Percentiles rank a stretch among this genome's conserved stretches.
These are phyloP conservation scores for Porphyrellus sp. DNA, from an alignment of 1,284 basidiomycete species.

Conservation along the genomic window DNA sequence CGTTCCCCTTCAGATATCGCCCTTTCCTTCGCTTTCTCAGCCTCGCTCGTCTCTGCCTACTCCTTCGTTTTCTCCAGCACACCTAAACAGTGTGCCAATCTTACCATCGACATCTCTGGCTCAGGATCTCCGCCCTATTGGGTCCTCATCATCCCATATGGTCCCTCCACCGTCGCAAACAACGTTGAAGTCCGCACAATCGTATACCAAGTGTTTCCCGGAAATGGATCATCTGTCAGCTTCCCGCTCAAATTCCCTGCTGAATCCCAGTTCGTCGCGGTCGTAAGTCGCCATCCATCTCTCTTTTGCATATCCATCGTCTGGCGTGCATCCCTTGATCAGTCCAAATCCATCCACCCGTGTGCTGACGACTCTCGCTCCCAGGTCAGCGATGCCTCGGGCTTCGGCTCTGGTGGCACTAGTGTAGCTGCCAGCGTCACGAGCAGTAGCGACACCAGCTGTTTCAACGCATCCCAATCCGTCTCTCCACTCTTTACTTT, in stretches of 20 bases:
- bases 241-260: constrained; percentile 66
- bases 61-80: constrained; percentile 56
- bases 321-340: too few species aligned
- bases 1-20: not conserved
- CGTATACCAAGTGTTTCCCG: constrained; percentile 51
- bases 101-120: constrained; percentile 51
- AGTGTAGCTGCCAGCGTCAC: constrained; percentile 58
- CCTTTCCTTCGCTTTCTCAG: constrained; percentile 17
- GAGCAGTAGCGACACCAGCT: constrained; percentile 52
- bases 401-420: constrained; percentile 73
- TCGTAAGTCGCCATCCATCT: constrained; percentile 53
- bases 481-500: constrained; percentile 58
- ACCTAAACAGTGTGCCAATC: constrained; percentile 62
- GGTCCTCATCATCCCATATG: constrained; percentile 63
- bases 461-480: constrained; percentile 50
- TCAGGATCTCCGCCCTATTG: constrained; percentile 62
- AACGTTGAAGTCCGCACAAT: constrained; percentile 64
- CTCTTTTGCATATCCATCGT: not conserved
- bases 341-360: not conserved
- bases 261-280: constrained; percentile 68
- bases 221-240: constrained; percentile 39
- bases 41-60: constrained; percentile 34
- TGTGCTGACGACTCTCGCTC: not conserved
- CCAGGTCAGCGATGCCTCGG: constrained; percentile 66
- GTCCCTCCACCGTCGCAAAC: constrained; percentile 56